Percentiles rank a stretch among this genome's conserved stretches.
Evolutionary conservation across 345 rosid species (phyloP).

Genomic region (Ceriops zippeliana): DNA sequence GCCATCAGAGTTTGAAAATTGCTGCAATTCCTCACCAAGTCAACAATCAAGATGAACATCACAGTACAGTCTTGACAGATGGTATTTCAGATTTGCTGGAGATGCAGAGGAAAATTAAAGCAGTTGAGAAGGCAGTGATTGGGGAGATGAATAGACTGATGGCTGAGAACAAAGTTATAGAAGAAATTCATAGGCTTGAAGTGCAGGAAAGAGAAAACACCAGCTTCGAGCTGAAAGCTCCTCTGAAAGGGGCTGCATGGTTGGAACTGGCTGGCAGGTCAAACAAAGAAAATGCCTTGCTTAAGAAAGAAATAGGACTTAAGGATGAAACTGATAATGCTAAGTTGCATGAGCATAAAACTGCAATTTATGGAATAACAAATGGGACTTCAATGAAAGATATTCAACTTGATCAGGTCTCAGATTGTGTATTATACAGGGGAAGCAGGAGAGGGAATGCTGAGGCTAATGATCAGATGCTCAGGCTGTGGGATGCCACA

Average conservation of each 20-base stretch:
- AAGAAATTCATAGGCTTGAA: slow-evolving; percentile 42
- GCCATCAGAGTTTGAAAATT: slow-evolving; percentile 22
- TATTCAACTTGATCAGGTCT: slow-evolving; percentile 27
- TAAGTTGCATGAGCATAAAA: neutral
- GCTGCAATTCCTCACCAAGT: slow-evolving; percentile 28
- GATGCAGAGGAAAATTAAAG: slow-evolving; percentile 46
- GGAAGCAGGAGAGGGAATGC: slow-evolving; percentile 10
- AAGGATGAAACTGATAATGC: slow-evolving; percentile 30
- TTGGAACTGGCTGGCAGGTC: slow-evolving; percentile 21
- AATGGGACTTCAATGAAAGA: slow-evolving; percentile 27
- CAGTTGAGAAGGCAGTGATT: slow-evolving; percentile 33
- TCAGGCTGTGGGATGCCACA: slow-evolving; percentile 27
- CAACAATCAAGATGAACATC: slow-evolving; percentile 24
- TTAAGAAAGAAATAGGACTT: slow-evolving; percentile 29
- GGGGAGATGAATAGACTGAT: slow-evolving; percentile 12
- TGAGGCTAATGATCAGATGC: slow-evolving; percentile 22
- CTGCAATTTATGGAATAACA: slow-evolving; percentile 8
- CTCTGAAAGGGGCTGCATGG: slow-evolving; percentile 16
- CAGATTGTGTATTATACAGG: slow-evolving; percentile 16
- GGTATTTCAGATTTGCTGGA: slow-evolving; percentile 51
- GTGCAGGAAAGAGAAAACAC: slow-evolving; percentile 25
- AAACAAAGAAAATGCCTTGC: slow-evolving; percentile 17
- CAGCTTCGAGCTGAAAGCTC: slow-evolving; percentile 14
- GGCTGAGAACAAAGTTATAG: slow-evolving; percentile 44
- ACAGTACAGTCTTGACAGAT: slow-evolving; percentile 18